These are phyloP conservation scores for Syzygium aqueum DNA, from an alignment of 345 rosid genomes.

Conservation along the genomic window DNA sequence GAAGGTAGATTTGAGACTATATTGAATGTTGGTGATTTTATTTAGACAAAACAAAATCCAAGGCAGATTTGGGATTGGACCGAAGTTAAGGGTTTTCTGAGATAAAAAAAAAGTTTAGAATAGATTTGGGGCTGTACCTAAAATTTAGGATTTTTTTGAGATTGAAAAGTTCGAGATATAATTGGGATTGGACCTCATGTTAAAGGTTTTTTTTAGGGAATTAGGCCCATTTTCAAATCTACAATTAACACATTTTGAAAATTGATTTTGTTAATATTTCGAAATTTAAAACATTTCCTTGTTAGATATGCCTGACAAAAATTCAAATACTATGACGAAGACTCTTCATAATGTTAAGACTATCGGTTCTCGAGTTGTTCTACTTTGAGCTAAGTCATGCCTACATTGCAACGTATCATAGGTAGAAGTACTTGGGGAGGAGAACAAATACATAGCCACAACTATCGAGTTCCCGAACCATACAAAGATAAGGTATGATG, in stretches of 20 bases:
- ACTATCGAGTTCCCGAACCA: slow-evolving; percentile 4
- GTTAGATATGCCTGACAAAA: not conserved
- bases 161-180: no score
- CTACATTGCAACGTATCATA: not conserved
- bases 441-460: slow-evolving; percentile 16
- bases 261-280: not conserved
- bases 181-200: no score
- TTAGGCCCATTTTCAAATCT: not conserved
- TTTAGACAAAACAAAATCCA: no score
- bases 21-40: no score
- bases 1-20: no score
- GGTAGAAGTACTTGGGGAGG: slow-evolving; percentile 1
- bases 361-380: not conserved
- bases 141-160: no score
- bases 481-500: slow-evolving; percentile 2
- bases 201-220: no score
- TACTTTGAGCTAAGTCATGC: not conserved
- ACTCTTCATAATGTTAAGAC: not conserved
- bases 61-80: no score
- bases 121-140: no score
- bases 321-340: not conserved
- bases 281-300: not conserved
- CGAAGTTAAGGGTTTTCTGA: no score
- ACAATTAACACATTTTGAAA: not conserved
- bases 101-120: no score